phyloP scores from a whole-genome alignment of 352 stramenopile genomes.

The Phytophthora rubi region DNA sequence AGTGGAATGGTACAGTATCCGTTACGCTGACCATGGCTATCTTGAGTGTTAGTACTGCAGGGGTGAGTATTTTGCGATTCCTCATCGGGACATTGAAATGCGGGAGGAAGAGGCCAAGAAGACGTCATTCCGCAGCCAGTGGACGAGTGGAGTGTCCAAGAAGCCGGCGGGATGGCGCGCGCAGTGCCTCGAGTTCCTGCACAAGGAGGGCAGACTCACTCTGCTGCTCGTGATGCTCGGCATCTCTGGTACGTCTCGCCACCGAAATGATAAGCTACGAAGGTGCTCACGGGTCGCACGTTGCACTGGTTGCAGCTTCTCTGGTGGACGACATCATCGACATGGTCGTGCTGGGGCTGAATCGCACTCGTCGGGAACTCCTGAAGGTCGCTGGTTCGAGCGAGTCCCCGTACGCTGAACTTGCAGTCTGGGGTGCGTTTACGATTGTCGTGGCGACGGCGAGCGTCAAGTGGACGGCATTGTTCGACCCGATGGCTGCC shows the following conservation, averaged over 20 bases:
- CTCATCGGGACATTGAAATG: not conserved
- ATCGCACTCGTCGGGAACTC: conserved; percentile 30
- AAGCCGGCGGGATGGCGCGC: conserved; percentile 41
- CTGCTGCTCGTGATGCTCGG: conserved; percentile 60
- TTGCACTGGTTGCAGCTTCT: conserved; percentile 40
- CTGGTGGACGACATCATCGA: conserved; percentile 53
- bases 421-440: conserved; percentile 46
- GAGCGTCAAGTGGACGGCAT: conserved; percentile 51
- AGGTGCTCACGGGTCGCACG: not conserved
- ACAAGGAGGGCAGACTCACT: conserved; percentile 63
- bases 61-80: not conserved
- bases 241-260: conserved; percentile 44
- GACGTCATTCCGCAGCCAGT: conserved; percentile 39
- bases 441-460: conserved; percentile 38
- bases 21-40: not conserved
- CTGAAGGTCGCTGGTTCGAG: conserved; percentile 14
- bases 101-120: conserved; percentile 7
- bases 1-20: conserved; percentile 6
- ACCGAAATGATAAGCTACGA: not conserved
- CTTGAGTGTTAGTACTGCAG: not conserved
- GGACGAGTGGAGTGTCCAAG: conserved; percentile 48
- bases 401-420: conserved; percentile 25
- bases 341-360: conserved; percentile 38
- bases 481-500: conserved; percentile 51
- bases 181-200: conserved; percentile 42